A percentile compares a stretch with the other conserved stretches of the same genome.
These are phyloP conservation scores for Colletotrichum sp. DNA, from an alignment of 2,329 filamentous ascomycete species.

Conservation along the genomic window DNA sequence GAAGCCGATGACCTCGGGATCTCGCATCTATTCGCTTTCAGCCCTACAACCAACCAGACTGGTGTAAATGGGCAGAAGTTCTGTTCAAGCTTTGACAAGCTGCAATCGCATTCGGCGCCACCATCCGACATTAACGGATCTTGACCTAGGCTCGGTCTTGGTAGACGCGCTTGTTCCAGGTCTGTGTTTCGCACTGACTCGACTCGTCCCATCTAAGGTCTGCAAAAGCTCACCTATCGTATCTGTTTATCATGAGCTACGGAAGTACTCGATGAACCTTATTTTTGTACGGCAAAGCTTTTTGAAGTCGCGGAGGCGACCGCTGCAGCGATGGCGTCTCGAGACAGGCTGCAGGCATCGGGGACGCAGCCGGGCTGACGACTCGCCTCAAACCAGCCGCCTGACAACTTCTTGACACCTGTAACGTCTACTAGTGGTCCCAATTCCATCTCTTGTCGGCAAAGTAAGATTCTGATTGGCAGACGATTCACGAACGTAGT, in stretches of 20 bases:
- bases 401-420: not conserved
- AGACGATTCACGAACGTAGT: not conserved
- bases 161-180: not conserved
- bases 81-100: not conserved
- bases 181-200: not conserved
- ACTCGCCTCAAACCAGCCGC: not conserved
- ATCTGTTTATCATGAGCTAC: not conserved
- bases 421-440: not conserved
- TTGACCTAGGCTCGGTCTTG: not conserved
- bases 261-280: not conserved
- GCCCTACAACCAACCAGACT: not conserved
- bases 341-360: not conserved
- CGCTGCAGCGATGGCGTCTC: not conserved
- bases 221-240: not conserved
- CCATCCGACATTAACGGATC: not conserved
- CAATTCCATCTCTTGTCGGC: not conserved
- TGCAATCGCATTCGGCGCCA: not conserved
- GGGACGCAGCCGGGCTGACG: not conserved
- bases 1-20: not conserved
- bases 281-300: not conserved
- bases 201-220: not conserved
- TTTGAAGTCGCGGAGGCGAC: not conserved
- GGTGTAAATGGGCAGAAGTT: not conserved
- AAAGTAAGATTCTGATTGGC: not conserved
- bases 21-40: not conserved